These are phyloP conservation scores for Pachysolen tannophilus DNA, from an alignment of 805 yeast genomes.

Conservation along the genomic window DNA sequence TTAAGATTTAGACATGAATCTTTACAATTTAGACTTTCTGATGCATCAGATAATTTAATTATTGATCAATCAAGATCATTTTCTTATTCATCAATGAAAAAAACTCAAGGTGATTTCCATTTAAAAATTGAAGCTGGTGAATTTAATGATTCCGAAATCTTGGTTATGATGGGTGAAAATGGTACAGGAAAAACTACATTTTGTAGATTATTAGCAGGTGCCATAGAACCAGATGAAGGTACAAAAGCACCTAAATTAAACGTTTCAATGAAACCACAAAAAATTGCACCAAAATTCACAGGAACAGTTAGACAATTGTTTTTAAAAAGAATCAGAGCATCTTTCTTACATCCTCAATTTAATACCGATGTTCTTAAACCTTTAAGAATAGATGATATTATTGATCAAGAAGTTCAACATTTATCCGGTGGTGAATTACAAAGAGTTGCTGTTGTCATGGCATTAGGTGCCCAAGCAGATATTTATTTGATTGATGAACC, in stretches of 20 bases:
- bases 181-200: constrained; percentile 99
- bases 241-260: constrained; percentile 76
- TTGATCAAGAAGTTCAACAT: constrained; percentile 96
- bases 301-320: constrained; percentile 98
- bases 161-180: constrained; percentile 99
- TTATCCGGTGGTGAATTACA: constrained; percentile 99
- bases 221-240: constrained; percentile 78
- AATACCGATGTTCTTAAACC: constrained; percentile 98
- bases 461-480: constrained; percentile 93
- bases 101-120: constrained; percentile 95
- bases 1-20: constrained; percentile 95
- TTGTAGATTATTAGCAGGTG: constrained; percentile 93
- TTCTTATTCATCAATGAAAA: constrained; percentile 70
- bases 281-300: constrained; percentile 96
- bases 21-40: constrained; percentile 85
- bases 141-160: constrained; percentile 91
- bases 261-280: constrained; percentile 98
- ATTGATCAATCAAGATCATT: constrained; percentile 75
- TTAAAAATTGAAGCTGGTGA: constrained; percentile 78
- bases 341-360: constrained; percentile 93
- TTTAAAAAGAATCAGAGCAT: constrained; percentile 91
- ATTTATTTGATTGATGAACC: constrained; percentile 98
- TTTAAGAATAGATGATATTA: constrained; percentile 82
- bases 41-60: constrained; percentile 72
- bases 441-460: constrained; percentile 95